These are phyloP conservation scores for Aspergillus spinulosporus DNA, from an alignment of 2,329 filamentous ascomycete species.

Conservation along the genomic window DNA sequence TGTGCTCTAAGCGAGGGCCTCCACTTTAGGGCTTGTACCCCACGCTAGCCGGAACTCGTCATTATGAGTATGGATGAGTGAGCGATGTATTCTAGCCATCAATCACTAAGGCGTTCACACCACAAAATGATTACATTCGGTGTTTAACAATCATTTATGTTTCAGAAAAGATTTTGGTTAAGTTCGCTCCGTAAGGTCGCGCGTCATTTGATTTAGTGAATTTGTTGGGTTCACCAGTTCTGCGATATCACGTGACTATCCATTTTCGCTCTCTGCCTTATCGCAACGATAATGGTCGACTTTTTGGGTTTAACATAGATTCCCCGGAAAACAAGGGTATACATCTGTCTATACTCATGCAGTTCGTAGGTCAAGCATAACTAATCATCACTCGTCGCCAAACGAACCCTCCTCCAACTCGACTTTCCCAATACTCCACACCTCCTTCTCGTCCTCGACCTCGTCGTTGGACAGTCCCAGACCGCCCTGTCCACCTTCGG, in stretches of 20 bases:
- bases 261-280: neutral
- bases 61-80: neutral
- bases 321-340: conserved; percentile 25
- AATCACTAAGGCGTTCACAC: neutral
- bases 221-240: neutral
- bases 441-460: conserved; percentile 88
- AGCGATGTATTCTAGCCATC: neutral
- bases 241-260: neutral
- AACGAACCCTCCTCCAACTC: conserved; percentile 61
- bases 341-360: conserved; percentile 26
- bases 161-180: too few relatives aligned
- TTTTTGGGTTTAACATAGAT: conserved; percentile 17
- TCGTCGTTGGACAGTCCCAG: conserved; percentile 88
- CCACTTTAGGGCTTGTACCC: conserved; percentile 42
- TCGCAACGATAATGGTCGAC: conserved; percentile 3
- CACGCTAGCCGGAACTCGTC: conserved; percentile 10
- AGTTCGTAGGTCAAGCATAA: conserved; percentile 17
- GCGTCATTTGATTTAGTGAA: neutral
- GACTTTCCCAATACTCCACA: conserved; percentile 92
- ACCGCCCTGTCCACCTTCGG: conserved; percentile 84
- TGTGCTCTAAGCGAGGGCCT: conserved; percentile 41
- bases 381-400: conserved; percentile 34
- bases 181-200: neutral
- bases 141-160: neutral
- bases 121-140: neutral